Conservation (phyloP, 768 basidiomycete species). For the Boletus rufocinnamomeus region DNA sequence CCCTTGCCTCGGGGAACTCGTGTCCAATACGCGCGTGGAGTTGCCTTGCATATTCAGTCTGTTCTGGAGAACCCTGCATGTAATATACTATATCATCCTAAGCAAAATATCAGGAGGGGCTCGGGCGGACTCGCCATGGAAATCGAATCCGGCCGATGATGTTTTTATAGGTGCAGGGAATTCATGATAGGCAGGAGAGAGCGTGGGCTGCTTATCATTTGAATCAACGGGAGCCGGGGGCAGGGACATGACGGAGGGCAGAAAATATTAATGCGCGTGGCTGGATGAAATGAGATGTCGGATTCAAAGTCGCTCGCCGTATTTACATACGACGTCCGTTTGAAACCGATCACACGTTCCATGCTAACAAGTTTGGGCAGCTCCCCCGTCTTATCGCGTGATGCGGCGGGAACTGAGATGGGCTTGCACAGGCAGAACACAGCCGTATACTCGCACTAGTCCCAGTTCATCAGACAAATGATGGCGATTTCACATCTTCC, state of each 20-base stretch:
- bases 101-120: not conserved
- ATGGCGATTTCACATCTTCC: not conserved
- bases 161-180: constrained; percentile 57
- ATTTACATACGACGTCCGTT: too few species aligned
- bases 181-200: constrained; percentile 52
- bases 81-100: constrained; percentile 55
- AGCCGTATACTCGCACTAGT: too few species aligned
- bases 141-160: constrained; percentile 66
- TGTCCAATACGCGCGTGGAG: constrained; percentile 59
- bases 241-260: not conserved
- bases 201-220: constrained; percentile 15
- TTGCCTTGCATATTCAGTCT: constrained; percentile 51
- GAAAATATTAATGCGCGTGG: not conserved
- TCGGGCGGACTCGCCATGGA: constrained; percentile 53
- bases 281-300: not conserved
- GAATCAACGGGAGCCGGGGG: not conserved
- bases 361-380: too few species aligned
- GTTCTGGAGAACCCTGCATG: constrained; percentile 44
- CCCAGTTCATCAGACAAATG: not conserved
- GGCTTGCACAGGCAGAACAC: too few species aligned
- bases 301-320: not conserved
- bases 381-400: too few species aligned
- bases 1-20: constrained; percentile 67
- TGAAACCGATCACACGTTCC: too few species aligned
- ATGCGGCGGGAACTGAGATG: too few species aligned